These are phyloP conservation scores for Trichoderma sp. DNA, from an alignment of 2,329 filamentous ascomycete genomes.

Conservation along the genomic window DNA sequence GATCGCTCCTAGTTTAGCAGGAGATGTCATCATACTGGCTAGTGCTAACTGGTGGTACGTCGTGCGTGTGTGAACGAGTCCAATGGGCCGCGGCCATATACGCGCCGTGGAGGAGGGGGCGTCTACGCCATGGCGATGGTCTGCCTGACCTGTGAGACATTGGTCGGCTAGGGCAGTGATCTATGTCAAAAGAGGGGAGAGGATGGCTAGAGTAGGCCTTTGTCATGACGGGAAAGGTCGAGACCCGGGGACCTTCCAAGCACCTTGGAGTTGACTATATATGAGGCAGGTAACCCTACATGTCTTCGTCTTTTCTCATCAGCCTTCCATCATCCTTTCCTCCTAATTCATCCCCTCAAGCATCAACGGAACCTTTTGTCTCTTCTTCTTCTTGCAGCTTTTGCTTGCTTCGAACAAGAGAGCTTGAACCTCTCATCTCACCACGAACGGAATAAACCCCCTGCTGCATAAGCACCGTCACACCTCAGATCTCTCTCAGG, in stretches of 20 bases:
- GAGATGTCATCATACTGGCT: constrained; percentile 5
- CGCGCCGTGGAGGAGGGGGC: constrained; percentile 2
- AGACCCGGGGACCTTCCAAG: background rate
- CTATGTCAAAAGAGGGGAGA: background rate
- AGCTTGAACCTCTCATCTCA: background rate
- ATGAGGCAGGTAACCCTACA: background rate
- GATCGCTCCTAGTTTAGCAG: background rate
- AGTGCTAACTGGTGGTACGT: background rate
- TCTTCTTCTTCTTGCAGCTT: background rate
- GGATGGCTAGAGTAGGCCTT: background rate
- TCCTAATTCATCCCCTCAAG: background rate
- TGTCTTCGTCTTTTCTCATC: background rate
- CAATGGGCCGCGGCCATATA: background rate
- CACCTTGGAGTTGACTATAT: background rate
- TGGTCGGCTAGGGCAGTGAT: background rate
- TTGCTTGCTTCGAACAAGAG: background rate
- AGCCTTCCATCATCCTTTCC: background rate
- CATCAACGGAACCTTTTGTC: background rate
- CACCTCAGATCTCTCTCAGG: background rate
- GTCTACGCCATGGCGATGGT: background rate
- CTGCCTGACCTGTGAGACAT: background rate
- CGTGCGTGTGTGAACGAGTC: background rate
- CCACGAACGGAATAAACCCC: background rate
- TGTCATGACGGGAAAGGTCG: background rate
- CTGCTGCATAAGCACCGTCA: background rate